Conservation (phyloP, 371 early-diverging fungal genomes). For the Saksenaea vasiformis region DNA sequence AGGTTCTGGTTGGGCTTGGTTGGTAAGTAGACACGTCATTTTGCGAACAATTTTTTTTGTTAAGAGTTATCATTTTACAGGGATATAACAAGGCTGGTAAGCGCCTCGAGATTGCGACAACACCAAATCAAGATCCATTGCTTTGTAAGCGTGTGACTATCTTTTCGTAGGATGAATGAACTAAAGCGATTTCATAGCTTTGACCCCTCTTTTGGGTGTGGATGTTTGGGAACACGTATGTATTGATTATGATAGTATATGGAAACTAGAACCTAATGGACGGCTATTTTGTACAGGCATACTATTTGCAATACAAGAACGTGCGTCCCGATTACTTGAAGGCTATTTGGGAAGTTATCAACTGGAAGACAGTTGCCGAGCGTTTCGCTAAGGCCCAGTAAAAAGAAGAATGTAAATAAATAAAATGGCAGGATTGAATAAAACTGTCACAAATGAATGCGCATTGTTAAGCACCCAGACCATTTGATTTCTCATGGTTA, state of each 20-base stretch:
- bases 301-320: slow-evolving; percentile 98
- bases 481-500: too few relatives aligned
- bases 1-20: slow-evolving; percentile 98
- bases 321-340: slow-evolving; percentile 94
- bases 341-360: slow-evolving; percentile 94
- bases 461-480: too few relatives aligned
- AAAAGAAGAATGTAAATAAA: background rate
- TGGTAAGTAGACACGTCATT: slow-evolving; percentile 53
- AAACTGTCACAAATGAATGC: too few relatives aligned
- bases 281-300: slow-evolving; percentile 60
- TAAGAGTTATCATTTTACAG: slow-evolving; percentile 27
- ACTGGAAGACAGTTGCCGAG: slow-evolving; percentile 95
- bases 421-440: background rate
- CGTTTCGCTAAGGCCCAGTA: slow-evolving; percentile 73
- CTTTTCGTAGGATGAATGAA: slow-evolving; percentile 1
- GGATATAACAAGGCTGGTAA: slow-evolving; percentile 83
- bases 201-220: slow-evolving; percentile 88
- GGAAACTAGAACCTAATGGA: background rate
- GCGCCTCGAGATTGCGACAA: slow-evolving; percentile 85
- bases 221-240: slow-evolving; percentile 98
- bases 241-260: background rate
- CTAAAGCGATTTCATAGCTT: slow-evolving; percentile 28
- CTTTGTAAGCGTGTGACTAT: slow-evolving; percentile 36
- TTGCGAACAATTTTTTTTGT: background rate
- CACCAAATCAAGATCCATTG: slow-evolving; percentile 95